Conservation (phyloP, 805 yeast genomes). For the Jamesozyma rosinii region DNA sequence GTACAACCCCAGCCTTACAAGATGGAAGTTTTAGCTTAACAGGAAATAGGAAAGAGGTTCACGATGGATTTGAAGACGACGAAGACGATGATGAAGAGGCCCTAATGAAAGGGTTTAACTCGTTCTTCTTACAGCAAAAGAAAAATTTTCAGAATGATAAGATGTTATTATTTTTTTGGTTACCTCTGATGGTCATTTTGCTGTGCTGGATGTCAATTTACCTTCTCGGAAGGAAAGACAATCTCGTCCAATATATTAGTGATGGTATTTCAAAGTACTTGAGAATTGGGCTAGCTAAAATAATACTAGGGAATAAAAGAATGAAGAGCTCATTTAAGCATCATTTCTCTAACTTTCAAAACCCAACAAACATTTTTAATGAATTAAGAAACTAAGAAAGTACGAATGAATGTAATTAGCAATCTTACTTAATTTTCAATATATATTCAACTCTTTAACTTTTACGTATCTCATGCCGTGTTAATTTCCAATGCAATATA, state of each 20-base stretch:
- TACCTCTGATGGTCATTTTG: slow-evolving; percentile 58
- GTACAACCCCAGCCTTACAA: not conserved
- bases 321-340: slow-evolving; percentile 34
- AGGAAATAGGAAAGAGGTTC: not conserved
- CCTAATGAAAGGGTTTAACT: slow-evolving; percentile 29
- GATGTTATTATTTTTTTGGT: slow-evolving; percentile 82
- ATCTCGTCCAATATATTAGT: slow-evolving; percentile 14
- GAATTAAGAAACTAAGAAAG: not conserved
- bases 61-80: slow-evolving; percentile 13
- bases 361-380: not conserved
- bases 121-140: slow-evolving; percentile 33
- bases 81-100: slow-evolving; percentile 16
- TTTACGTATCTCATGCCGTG: no score
- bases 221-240: slow-evolving; percentile 31
- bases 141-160: slow-evolving; percentile 55
- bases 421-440: no score
- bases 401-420: no score
- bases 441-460: no score
- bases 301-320: slow-evolving; percentile 44
- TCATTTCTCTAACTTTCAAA: slow-evolving; percentile 19
- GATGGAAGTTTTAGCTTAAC: not conserved
- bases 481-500: no score
- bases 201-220: slow-evolving; percentile 37
- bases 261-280: slow-evolving; percentile 31
- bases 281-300: slow-evolving; percentile 36